Base-by-base conservation (phyloP, 441 rosid species). In the Heliophila coronopifolia region DNA sequence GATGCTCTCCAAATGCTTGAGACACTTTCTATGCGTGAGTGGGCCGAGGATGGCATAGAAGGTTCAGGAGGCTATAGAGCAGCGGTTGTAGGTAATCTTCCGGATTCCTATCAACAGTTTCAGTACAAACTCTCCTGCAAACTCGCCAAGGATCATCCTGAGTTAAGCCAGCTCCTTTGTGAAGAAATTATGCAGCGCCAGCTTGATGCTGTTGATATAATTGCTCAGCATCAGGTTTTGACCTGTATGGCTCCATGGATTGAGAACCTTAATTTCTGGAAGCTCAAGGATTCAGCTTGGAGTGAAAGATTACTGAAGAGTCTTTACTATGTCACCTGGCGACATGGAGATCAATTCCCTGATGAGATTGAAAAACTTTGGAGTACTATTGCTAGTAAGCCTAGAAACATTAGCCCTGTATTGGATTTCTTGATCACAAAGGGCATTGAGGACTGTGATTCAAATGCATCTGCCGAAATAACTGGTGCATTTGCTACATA, bases 221-320 rank as follows among this genome's bases (percentile, higher is more conserved):
- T 93, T 71, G 96, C 97, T 10, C 99, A 93, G 70, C 99, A 93
- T 76, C 99, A 93, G 76, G 97, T 86, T 44, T 73, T 89, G 69
- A 89, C 97, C 9, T 93, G 99, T 71, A 89, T 93, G 97, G 97
- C 97, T 72, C 99, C 97, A 34, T 93, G 97, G 96, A 86, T 93
- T 66, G 99, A 93, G 71, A 93, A 93, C 52, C 97, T 93, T 35
- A 86, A 93, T 62, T 86, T 93, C 71, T 93, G 97, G 96, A 93
- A 86, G 75, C 93, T 89, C 48, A 89, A 86, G 82, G 99, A 93
- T 66, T 86, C 99, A 0, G 97, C 96, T 61, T 93, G 99, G 99
- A 79, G 95, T 75, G 96, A 86, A 50, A 78, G 99, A 61, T 72
- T 93, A 68, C 63, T 93, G 19, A 93, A 93, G 76, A 89, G 94